Percentiles rank a stretch among this genome's conserved stretches.
Conservation (phyloP, 208 protist species). For the Sergeia podlipaevii region DNA sequence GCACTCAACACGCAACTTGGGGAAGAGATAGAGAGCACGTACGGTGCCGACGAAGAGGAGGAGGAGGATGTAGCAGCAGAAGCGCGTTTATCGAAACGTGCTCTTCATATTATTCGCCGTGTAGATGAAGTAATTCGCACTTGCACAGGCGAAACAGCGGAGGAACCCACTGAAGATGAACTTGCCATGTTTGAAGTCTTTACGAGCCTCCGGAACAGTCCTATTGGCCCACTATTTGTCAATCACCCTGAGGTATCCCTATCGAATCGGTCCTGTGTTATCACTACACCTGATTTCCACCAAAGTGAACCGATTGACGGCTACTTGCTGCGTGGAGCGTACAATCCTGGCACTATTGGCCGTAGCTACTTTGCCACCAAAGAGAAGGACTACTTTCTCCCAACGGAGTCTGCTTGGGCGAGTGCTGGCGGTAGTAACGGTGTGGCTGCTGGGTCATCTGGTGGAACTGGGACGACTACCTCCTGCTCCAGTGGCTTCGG, state of each 20-base stretch:
- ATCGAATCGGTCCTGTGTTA: constrained; percentile 68
- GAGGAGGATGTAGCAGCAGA: too few relatives aligned
- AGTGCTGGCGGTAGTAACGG: too few relatives aligned
- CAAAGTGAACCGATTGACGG: constrained; percentile 48
- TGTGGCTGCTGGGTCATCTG: too few relatives aligned
- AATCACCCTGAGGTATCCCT: constrained; percentile 72
- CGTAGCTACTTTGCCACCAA: constrained; percentile 46
- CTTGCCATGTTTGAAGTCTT: constrained; percentile 45
- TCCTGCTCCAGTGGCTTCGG: too few relatives aligned
- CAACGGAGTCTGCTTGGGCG: too few relatives aligned
- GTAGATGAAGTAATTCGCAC: constrained; percentile 45
- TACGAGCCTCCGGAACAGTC: constrained; percentile 33
- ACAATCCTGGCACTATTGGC: constrained; percentile 65
- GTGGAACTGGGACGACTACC: too few relatives aligned
- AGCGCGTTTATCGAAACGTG: constrained; percentile 26
- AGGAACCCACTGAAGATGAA: constrained; percentile 26
- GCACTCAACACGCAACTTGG: too few relatives aligned
- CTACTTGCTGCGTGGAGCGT: constrained; percentile 39
- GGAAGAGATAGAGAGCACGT: too few relatives aligned
- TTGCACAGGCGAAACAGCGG: constrained; percentile 14
- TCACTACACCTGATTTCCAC: constrained; percentile 58
- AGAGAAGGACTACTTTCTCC: not conserved
- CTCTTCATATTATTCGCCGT: constrained; percentile 20
- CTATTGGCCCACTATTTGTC: constrained; percentile 51
- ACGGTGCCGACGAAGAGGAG: too few relatives aligned